Conservation (phyloP, 2,329 filamentous ascomycete species). For the Berkeleyomyces basicola region DNA sequence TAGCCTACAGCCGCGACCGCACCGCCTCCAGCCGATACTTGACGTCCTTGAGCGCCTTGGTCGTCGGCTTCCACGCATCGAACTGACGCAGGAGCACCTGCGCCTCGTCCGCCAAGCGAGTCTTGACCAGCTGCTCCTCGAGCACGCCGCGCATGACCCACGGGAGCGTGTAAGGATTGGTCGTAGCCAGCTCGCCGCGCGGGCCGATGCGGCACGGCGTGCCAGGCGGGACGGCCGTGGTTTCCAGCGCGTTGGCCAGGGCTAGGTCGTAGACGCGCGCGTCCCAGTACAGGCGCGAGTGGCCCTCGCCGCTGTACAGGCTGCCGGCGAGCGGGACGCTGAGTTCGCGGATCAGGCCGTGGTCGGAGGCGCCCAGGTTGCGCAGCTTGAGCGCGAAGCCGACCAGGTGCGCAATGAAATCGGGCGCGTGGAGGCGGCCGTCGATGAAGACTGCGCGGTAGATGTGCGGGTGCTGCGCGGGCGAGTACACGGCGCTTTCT, state of each 20-base stretch:
- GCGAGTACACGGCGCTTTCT: conserved; percentile 73
- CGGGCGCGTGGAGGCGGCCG: conserved; percentile 75
- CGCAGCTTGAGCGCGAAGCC: conserved; percentile 87
- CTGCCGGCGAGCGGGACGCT: conserved; percentile 78
- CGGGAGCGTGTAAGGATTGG: conserved; percentile 80
- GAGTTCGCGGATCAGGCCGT: conserved; percentile 81
- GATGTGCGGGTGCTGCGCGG: conserved; percentile 77
- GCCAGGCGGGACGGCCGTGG: conserved; percentile 33
- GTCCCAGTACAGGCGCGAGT: conserved; percentile 87
- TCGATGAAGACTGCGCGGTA: conserved; percentile 94
- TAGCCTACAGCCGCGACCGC: conserved; percentile 52
- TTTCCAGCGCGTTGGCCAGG: conserved; percentile 57
- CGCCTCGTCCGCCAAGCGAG: conserved; percentile 61
- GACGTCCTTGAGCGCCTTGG: conserved; percentile 86
- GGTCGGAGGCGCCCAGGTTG: conserved; percentile 83
- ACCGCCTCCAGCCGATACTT: conserved; percentile 89
- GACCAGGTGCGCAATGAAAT: conserved; percentile 85
- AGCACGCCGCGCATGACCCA: conserved; percentile 91
- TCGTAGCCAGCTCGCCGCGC: conserved; percentile 25
- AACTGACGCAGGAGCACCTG: conserved; percentile 69
- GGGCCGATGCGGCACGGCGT: conserved; percentile 23
- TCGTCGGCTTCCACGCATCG: conserved; percentile 80
- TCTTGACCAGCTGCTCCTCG: conserved; percentile 81
- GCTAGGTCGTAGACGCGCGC: conserved; percentile 68
- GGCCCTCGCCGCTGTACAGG: conserved; percentile 80